These are phyloP conservation scores for Calcarisporium arbuscula DNA, from an alignment of 2,329 filamentous ascomycete species.

Conservation along the genomic window DNA sequence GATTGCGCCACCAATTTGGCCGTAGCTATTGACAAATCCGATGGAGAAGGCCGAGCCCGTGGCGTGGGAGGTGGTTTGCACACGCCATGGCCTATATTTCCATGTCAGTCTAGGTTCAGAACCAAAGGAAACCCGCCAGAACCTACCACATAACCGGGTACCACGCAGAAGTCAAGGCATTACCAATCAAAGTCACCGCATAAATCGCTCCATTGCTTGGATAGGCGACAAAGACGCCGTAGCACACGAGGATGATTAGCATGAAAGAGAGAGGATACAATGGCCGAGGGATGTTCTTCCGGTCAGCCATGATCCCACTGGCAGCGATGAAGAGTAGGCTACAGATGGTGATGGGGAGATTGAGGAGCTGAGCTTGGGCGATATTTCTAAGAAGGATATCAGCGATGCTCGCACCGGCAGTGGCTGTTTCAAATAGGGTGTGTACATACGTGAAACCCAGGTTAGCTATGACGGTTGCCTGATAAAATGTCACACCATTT, in stretches of 20 bases:
- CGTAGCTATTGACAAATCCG: slow-evolving; percentile 43
- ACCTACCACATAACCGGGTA: slow-evolving; percentile 45
- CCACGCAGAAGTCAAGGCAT: slow-evolving; percentile 34
- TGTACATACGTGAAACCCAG: slow-evolving; percentile 31
- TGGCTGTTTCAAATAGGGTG: background rate
- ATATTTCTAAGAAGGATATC: slow-evolving; percentile 27
- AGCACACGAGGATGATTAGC: slow-evolving; percentile 35
- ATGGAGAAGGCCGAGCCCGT: slow-evolving; percentile 45
- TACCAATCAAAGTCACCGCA: slow-evolving; percentile 38
- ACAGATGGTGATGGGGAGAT: slow-evolving; percentile 38
- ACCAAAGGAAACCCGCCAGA: no score
- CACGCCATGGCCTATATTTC: slow-evolving; percentile 47
- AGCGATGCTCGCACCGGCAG: background rate
- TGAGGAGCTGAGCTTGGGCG: slow-evolving; percentile 40
- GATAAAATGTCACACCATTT: slow-evolving; percentile 34
- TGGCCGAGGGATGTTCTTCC: slow-evolving; percentile 34
- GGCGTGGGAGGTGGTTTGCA: slow-evolving; percentile 37
- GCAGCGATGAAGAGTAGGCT: slow-evolving; percentile 34
- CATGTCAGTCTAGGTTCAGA: no score
- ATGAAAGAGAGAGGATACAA: slow-evolving; percentile 37
- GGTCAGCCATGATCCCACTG: slow-evolving; percentile 36
- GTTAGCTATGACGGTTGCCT: slow-evolving; percentile 34
- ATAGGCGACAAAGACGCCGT: slow-evolving; percentile 37
- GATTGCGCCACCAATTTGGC: slow-evolving; percentile 41
- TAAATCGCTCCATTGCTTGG: slow-evolving; percentile 40